Evolutionary conservation across 1,284 basidiomycete genomes (phyloP), one percentile per base, ranked within the genome.

Genomic region (Ceratobasidium papillatum): DNA sequence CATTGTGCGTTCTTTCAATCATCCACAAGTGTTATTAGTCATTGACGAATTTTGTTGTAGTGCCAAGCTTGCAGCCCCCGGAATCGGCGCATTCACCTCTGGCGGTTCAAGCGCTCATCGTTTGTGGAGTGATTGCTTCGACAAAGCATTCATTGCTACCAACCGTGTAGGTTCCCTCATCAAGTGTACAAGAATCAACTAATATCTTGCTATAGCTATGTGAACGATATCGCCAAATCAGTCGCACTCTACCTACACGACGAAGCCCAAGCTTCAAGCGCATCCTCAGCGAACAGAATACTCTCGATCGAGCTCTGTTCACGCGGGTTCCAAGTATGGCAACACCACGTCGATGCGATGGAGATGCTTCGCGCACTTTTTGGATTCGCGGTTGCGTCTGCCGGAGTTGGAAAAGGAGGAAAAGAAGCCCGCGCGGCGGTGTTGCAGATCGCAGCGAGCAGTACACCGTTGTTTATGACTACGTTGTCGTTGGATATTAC

Each of bases 381-480:
- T 81, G 86, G 84, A 19, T 86, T 98, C 19, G 91, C 95, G 0
- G 95, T 94, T 8, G 87, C 43, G 2, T 22, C 83, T 61, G 81
- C 85, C 22, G 86, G 88, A 63, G 94, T 94, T 79, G 92, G 94
- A 36, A 86, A 85, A 3, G 78, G 88, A 5, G 88, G 85, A 27
- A 85, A 85, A 22, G 88, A 90, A 77, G 95, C 97, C 0, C 88
- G 96, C 59, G 82, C 88, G 12, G 94, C 95, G 0, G 91, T 97
- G 3, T 83, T 99, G 17, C 90, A 93, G 61, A 93, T 98, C 43
- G 96, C 96, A 0, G 87, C 89, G 0, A 88, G 88, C 64, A 93
- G 96, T 79, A 95, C 95, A 12, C 90, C 91, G 1, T 83, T 99
- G 22, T 98, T 99, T 84, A 98, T 99, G 93, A 94, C 95, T 0